Evolutionary conservation across 2,329 filamentous ascomycete species (phyloP).

Genomic region (Arthrobotrys entomopaga): DNA sequence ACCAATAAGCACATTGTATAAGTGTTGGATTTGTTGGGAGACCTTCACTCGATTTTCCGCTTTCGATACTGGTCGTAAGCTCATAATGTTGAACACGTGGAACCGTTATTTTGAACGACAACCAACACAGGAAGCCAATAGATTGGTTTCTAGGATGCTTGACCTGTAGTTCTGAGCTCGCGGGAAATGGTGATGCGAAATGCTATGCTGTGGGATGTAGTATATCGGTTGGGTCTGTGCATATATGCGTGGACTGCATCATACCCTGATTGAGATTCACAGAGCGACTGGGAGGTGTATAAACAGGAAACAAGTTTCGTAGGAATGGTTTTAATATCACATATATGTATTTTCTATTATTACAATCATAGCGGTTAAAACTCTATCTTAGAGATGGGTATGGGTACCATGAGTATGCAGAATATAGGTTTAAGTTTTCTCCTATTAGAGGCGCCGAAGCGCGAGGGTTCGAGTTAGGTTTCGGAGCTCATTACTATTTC

Average conservation of each 20-base stretch:
- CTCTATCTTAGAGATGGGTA: too few species aligned
- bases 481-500: conserved; percentile 30
- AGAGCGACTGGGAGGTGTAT: neutral
- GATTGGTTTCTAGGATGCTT: conserved; percentile 14
- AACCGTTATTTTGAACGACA: conserved; percentile 20
- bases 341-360: neutral
- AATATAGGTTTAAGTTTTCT: too few species aligned
- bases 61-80: neutral
- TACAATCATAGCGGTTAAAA: too few species aligned
- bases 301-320: neutral
- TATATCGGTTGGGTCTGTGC: conserved; percentile 33
- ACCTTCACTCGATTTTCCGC: conserved; percentile 14
- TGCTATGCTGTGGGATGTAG: conserved; percentile 45
- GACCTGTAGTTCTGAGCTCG: conserved; percentile 7
- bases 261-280: conserved; percentile 25
- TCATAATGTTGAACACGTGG: conserved; percentile 48
- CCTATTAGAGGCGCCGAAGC: neutral
- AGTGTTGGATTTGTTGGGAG: conserved; percentile 37
- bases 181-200: conserved; percentile 23
- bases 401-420: too few species aligned
- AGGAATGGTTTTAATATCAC: neutral
- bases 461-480: neutral
- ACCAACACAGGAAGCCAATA: neutral
- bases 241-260: conserved; percentile 17
- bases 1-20: conserved; percentile 1